phyloP scores from a whole-genome alignment of 1,139 yeast genomes.

The Pneumocystis wakefieldiae region DNA sequence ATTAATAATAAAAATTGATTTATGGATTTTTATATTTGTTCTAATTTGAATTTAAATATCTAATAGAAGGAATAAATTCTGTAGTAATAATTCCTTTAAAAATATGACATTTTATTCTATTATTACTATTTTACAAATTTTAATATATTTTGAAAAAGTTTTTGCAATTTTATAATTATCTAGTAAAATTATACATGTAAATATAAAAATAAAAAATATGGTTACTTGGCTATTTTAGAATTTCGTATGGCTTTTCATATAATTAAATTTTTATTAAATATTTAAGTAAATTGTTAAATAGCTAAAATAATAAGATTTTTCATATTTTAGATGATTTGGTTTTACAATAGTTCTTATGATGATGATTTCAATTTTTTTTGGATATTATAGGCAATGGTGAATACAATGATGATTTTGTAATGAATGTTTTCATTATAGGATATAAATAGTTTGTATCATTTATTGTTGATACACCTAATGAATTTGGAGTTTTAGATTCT shows the following conservation, averaged over 20 bases:
- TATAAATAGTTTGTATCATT: background rate
- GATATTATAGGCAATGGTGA: background rate
- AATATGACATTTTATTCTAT: background rate
- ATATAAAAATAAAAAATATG: background rate
- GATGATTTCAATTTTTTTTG: background rate
- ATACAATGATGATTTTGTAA: background rate
- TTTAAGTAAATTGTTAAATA: background rate
- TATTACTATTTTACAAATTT: background rate
- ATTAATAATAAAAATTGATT: background rate
- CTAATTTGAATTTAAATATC: background rate
- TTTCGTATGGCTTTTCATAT: background rate
- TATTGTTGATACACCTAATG: background rate
- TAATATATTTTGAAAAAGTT: background rate
- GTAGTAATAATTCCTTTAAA: background rate
- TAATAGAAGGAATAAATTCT: background rate
- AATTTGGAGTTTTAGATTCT: background rate
- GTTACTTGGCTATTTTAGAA: background rate
- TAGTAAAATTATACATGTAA: background rate
- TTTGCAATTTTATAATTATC: background rate
- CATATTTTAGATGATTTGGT: background rate
- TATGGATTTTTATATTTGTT: background rate
- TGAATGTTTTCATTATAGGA: background rate
- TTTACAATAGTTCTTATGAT: background rate
- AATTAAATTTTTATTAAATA: background rate
- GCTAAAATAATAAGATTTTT: background rate